Base-by-base conservation (phyloP, 371 early-diverging fungal genomes). In the Mucor plumbeus region DNA sequence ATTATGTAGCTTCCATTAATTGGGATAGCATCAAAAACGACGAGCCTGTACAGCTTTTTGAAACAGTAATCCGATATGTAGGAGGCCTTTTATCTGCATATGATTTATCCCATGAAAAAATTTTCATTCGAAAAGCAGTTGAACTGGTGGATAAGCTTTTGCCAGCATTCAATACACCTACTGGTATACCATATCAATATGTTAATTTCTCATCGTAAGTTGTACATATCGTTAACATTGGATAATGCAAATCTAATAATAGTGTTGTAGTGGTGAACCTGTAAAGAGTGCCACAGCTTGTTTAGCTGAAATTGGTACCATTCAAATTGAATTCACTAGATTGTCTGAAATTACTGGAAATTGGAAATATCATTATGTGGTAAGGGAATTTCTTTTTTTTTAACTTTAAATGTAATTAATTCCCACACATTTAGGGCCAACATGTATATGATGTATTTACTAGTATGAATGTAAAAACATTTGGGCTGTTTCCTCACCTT, bases 241-340 rank as follows among this genome's bases (percentile, higher is more conserved):
- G 15, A n/a, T 15, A 9, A 10, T 19, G 21, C 26, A 11, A n/a
- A 21, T 50, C 21, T 43, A 34, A 61, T 10, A 17, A 33, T 40
- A 10, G 58, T 14, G 21, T 26, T 21, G 15, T 59, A 81, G 81
- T 11, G 81, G 81, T 13, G 64, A 65, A 63, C 65, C 73, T 41
- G 62, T 74, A 2, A 70, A 71, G 41, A 64, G 71, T 1, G 68
- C 72, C 1, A 67, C 74, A 4, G 78, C 80, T 14, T 73, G 78
- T 61, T 64, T 96, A 13, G 96, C 97, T 4, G 96, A 96, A 67
- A 85, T 93, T 13, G 96, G 96, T n/a, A 89, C 95, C 0, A 76
- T 97, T 35, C 85, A 95, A 61, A 72, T 98, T 31, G 98, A 98
- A 79, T 94, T 94, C 71, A 91, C 90, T 15, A 79, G 90, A 15